Conservation (phyloP, 169 alveolate genomes). For the Neospora caninum region DNA sequence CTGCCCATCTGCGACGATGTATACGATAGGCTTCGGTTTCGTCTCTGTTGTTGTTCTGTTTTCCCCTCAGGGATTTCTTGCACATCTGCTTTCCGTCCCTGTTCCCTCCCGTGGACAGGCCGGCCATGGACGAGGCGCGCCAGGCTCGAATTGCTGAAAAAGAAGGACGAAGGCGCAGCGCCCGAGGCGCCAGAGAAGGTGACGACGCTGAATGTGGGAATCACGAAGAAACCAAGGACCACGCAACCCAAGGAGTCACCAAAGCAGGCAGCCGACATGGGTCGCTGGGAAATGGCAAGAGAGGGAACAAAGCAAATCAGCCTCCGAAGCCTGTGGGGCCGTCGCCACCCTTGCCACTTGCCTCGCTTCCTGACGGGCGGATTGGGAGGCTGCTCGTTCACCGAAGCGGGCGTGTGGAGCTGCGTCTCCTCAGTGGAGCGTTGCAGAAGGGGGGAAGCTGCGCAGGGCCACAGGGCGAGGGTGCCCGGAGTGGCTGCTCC, state of each 20-base stretch:
- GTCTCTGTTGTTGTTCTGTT: not conserved
- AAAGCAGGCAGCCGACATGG: not conserved
- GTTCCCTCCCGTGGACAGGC: slow-evolving; percentile 55
- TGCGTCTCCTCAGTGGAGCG: slow-evolving; percentile 44
- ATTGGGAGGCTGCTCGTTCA: slow-evolving; percentile 59
- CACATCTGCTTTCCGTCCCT: slow-evolving; percentile 55
- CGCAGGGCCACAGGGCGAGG: not conserved
- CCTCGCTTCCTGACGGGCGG: slow-evolving; percentile 55
- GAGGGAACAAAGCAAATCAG: not conserved
- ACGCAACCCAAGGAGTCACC: not conserved
- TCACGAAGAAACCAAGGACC: not conserved
- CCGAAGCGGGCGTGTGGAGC: slow-evolving; percentile 67
- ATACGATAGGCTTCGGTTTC: not conserved
- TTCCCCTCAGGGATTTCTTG: slow-evolving; percentile 43
- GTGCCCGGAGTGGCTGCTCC: not conserved
- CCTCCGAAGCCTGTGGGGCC: not conserved
- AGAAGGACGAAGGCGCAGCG: not conserved
- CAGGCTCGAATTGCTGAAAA: not conserved
- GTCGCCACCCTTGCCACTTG: slow-evolving; percentile 48
- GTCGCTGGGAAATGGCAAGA: not conserved
- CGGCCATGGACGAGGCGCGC: slow-evolving; percentile 59
- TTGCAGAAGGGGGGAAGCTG: not conserved
- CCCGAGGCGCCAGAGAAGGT: not conserved
- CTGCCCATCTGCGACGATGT: too few species aligned
- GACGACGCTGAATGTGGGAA: not conserved